Conservation (phyloP, 192 early-diverging fungal genomes). For the Backusella westeae region DNA sequence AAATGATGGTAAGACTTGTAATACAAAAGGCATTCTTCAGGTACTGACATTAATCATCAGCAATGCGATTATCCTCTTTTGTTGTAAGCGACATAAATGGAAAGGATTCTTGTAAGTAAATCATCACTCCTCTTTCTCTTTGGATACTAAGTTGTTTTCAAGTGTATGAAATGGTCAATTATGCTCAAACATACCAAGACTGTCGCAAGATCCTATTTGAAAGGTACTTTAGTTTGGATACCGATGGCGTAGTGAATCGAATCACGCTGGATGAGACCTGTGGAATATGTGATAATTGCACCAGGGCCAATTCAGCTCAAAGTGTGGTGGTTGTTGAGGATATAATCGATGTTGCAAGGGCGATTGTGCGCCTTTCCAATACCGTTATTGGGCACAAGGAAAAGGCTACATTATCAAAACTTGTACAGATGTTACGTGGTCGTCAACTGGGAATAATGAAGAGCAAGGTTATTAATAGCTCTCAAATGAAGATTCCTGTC, state of each 20-base stretch:
- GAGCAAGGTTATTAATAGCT: background rate
- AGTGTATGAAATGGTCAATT: conserved; percentile 61
- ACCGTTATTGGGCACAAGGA: conserved; percentile 34
- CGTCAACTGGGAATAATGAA: conserved; percentile 28
- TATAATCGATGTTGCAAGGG: conserved; percentile 40
- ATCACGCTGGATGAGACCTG: conserved; percentile 27
- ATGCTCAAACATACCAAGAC: conserved; percentile 58
- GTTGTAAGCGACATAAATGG: conserved; percentile 60
- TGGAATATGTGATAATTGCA: conserved; percentile 49
- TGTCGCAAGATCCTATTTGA: conserved; percentile 65
- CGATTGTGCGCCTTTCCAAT: conserved; percentile 29
- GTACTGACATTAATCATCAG: background rate
- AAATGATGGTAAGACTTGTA: conserved; percentile 45
- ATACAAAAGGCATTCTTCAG: background rate
- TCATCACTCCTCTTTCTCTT: background rate
- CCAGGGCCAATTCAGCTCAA: conserved; percentile 35
- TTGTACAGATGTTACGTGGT: conserved; percentile 46
- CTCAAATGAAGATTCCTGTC: conserved; percentile 1
- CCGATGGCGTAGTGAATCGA: conserved; percentile 25
- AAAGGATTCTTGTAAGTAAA: conserved; percentile 42
- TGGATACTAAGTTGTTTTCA: background rate
- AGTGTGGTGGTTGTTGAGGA: conserved; percentile 42
- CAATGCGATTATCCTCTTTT: conserved; percentile 56
- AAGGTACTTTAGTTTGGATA: conserved; percentile 47
- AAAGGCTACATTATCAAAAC: conserved; percentile 48